Evolutionary conservation across 371 early-diverging fungal genomes (phyloP).

Genomic region (Circinella minor): DNA sequence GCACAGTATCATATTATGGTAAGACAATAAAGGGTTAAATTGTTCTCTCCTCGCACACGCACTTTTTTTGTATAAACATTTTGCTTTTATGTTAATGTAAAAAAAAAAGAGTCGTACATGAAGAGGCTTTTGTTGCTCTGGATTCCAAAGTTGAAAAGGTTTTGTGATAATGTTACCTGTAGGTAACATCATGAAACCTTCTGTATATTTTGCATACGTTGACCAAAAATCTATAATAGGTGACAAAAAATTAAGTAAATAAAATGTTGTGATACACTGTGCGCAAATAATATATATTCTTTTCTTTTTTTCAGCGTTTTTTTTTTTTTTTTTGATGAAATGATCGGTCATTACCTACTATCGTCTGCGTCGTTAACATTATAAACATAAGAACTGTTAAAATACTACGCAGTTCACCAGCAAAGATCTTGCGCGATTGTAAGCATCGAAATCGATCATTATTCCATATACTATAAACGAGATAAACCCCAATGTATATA

Average conservation of each 20-base stretch:
- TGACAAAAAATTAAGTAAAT: too few species aligned
- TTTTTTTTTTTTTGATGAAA: background rate
- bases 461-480: slow-evolving; percentile 37
- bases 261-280: too few species aligned
- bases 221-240: slow-evolving; percentile 21
- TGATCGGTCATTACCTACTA: slow-evolving; percentile 37
- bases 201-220: slow-evolving; percentile 52
- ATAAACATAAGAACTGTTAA: slow-evolving; percentile 44
- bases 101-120: slow-evolving; percentile 4
- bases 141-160: slow-evolving; percentile 45
- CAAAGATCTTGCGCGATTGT: slow-evolving; percentile 36
- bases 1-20: background rate
- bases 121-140: slow-evolving; percentile 28
- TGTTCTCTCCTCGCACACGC: too few species aligned
- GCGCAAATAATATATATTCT: too few species aligned
- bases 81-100: too few species aligned
- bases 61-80: too few species aligned
- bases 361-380: slow-evolving; percentile 46
- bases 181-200: slow-evolving; percentile 36
- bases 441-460: slow-evolving; percentile 47
- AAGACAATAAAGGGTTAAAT: slow-evolving; percentile 1
- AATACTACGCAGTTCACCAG: slow-evolving; percentile 52
- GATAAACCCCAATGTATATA: slow-evolving; percentile 36
- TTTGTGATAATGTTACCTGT: slow-evolving; percentile 32
- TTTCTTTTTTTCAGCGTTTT: background rate